Conservation (phyloP, 2,329 filamentous ascomycete species). For the Ophiostoma himal-ulmi region DNA sequence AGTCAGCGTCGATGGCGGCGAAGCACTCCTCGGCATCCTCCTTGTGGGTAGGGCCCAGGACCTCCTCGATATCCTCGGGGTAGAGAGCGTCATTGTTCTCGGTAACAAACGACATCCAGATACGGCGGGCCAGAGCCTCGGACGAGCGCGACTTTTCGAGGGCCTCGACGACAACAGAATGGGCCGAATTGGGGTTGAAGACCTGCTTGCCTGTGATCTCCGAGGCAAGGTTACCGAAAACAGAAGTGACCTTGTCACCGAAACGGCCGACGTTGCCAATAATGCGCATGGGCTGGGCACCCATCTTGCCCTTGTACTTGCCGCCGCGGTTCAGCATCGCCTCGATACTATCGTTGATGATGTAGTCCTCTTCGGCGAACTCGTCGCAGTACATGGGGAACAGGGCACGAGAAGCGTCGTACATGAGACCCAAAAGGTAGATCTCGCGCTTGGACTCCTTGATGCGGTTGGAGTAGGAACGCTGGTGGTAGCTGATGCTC, state of each 20-base stretch:
- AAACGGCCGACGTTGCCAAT: constrained; percentile 70
- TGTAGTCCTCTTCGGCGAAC: constrained; percentile 84
- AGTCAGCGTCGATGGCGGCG: constrained; percentile 70
- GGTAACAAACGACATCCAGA: constrained; percentile 97
- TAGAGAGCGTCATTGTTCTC: constrained; percentile 78
- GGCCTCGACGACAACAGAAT: constrained; percentile 83
- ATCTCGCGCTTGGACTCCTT: constrained; percentile 86
- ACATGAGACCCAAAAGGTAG: constrained; percentile 73
- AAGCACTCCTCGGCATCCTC: constrained; percentile 84
- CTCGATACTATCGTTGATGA: constrained; percentile 80
- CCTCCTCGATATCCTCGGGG: constrained; percentile 77
- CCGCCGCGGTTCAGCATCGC: constrained; percentile 47
- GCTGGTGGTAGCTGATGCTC: constrained; percentile 77
- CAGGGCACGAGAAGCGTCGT: constrained; percentile 79
- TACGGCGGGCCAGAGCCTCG: constrained; percentile 85
- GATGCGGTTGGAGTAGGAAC: constrained; percentile 77
- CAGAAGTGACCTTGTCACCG: constrained; percentile 88
- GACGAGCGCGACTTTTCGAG: constrained; percentile 77
- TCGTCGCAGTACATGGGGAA: constrained; percentile 92
- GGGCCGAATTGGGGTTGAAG: constrained; percentile 85
- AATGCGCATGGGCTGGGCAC: constrained; percentile 66
- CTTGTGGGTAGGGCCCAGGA: constrained; percentile 69
- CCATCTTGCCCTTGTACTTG: constrained; percentile 40
- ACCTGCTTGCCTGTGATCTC: constrained; percentile 95
- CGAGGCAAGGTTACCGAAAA: constrained; percentile 86